These are phyloP conservation scores for Gilbertella persicaria DNA, from an alignment of 371 early-diverging fungal genomes.

Conservation along the genomic window DNA sequence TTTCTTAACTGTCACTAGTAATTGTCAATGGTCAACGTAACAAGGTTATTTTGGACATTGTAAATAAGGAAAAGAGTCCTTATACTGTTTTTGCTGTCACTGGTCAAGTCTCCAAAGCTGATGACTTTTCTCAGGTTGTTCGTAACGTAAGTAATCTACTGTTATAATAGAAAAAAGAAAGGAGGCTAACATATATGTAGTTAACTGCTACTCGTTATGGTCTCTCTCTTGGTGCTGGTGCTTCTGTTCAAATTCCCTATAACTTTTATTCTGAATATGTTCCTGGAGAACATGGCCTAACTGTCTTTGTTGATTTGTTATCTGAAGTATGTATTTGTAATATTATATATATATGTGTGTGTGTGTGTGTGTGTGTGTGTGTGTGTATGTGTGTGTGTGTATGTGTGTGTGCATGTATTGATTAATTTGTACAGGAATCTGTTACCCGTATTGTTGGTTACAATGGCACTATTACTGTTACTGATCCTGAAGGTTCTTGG, in stretches of 20 bases:
- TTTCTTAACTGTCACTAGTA: conserved; percentile 22
- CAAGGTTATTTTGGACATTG: conserved; percentile 41
- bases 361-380: too few species aligned
- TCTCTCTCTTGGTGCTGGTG: conserved; percentile 29
- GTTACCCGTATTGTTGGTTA: conserved; percentile 45
- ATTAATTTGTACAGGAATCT: conserved; percentile 26
- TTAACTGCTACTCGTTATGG: conserved; percentile 47
- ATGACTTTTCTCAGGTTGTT: conserved; percentile 34
- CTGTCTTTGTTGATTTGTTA: conserved; percentile 44
- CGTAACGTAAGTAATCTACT: conserved; percentile 41
- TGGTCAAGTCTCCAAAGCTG: conserved; percentile 36
- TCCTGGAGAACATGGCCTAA: conserved; percentile 47
- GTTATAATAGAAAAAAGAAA: not conserved
- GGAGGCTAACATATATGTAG: conserved; percentile 4
- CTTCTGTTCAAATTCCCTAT: conserved; percentile 42
- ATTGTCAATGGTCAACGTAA: conserved; percentile 53
- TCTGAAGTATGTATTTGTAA: conserved; percentile 36
- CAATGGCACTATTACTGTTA: conserved; percentile 44
- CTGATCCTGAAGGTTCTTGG: conserved; percentile 48
- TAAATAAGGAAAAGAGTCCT: conserved; percentile 41
- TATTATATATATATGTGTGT: too few species aligned
- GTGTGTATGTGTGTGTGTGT: too few species aligned
- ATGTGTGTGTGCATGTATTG: conserved; percentile 17
- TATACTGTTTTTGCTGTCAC: conserved; percentile 44
- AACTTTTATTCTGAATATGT: conserved; percentile 49